These are phyloP conservation scores for Aspergillus texensis DNA, from an alignment of 2,329 filamentous ascomycete genomes.

Conservation along the genomic window DNA sequence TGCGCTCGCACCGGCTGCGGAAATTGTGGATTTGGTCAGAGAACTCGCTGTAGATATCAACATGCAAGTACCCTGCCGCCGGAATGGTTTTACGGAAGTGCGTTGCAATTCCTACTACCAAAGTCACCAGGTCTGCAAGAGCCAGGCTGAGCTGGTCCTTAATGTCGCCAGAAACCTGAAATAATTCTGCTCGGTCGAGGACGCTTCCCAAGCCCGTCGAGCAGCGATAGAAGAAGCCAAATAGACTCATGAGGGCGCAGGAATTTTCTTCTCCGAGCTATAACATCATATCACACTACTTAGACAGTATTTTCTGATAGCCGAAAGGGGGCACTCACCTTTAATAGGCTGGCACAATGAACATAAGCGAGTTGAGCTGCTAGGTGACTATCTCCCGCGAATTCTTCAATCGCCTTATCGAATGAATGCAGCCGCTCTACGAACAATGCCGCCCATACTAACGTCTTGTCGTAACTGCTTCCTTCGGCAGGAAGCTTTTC, in stretches of 20 bases:
- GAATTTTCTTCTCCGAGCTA: conserved; percentile 54
- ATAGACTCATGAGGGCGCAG: conserved; percentile 52
- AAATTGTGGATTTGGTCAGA: conserved; percentile 40
- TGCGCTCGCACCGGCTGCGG: conserved; percentile 35
- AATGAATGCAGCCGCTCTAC: conserved; percentile 42
- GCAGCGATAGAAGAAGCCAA: conserved; percentile 56
- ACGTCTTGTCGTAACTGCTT: conserved; percentile 45
- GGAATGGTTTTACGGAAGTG: conserved; percentile 39
- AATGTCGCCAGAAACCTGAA: conserved; percentile 51
- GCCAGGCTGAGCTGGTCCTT: conserved; percentile 49
- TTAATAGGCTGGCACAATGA: conserved; percentile 51
- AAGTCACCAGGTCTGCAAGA: conserved; percentile 39
- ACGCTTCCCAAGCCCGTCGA: conserved; percentile 45
- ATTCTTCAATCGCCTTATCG: conserved; percentile 38
- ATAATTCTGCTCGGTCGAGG: conserved; percentile 52
- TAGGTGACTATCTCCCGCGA: conserved; percentile 40
- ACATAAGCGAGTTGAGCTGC: conserved; percentile 55
- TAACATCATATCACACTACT: neutral
- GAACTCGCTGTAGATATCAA: conserved; percentile 45
- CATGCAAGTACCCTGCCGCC: conserved; percentile 28
- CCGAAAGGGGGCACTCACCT: conserved; percentile 35
- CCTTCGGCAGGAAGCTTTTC: conserved; percentile 43
- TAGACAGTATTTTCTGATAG: neutral
- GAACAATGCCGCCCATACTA: conserved; percentile 45
- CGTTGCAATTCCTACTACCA: conserved; percentile 35